Conservation (phyloP, 1,284 basidiomycete species). For the Irpex lacteus region DNA sequence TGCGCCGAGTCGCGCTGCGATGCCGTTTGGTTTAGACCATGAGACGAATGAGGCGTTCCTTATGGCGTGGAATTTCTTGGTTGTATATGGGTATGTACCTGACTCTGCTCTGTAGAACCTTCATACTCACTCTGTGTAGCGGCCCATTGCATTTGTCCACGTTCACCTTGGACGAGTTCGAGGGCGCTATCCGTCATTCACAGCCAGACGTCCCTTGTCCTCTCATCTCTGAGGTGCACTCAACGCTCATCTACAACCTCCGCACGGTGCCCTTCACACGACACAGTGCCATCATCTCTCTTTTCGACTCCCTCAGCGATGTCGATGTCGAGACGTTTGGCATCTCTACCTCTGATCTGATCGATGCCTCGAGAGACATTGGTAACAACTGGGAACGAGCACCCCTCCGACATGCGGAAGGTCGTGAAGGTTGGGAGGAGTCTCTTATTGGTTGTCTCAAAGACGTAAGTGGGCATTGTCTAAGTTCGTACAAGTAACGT, state of each 20-base stretch:
- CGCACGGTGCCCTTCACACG: constrained; percentile 73
- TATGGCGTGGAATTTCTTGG: constrained; percentile 90
- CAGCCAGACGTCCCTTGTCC: constrained; percentile 68
- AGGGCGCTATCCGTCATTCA: constrained; percentile 81
- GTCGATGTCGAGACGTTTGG: constrained; percentile 37
- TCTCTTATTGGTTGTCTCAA: constrained; percentile 85
- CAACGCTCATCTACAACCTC: constrained; percentile 84
- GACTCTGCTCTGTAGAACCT: neutral
- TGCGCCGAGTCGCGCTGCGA: constrained; percentile 50
- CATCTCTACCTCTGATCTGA: constrained; percentile 57
- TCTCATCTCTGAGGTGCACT: constrained; percentile 87
- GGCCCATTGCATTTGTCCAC: constrained; percentile 87
- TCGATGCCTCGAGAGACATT: constrained; percentile 63
- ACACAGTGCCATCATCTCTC: constrained; percentile 67
- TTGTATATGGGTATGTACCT: constrained; percentile 79
- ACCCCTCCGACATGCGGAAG: constrained; percentile 62
- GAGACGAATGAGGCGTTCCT: constrained; percentile 83
- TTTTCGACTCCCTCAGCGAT: constrained; percentile 39
- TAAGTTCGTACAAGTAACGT: constrained; percentile 1
- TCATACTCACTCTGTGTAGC: constrained; percentile 36
- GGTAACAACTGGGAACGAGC: constrained; percentile 82
- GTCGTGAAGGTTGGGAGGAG: constrained; percentile 80
- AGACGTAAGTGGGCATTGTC: constrained; percentile 59
- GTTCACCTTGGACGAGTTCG: constrained; percentile 93
- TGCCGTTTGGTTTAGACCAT: constrained; percentile 76